These are phyloP conservation scores for Polygonum maritimum DNA, from an alignment of 148 eudicot species.

Conservation along the genomic window DNA sequence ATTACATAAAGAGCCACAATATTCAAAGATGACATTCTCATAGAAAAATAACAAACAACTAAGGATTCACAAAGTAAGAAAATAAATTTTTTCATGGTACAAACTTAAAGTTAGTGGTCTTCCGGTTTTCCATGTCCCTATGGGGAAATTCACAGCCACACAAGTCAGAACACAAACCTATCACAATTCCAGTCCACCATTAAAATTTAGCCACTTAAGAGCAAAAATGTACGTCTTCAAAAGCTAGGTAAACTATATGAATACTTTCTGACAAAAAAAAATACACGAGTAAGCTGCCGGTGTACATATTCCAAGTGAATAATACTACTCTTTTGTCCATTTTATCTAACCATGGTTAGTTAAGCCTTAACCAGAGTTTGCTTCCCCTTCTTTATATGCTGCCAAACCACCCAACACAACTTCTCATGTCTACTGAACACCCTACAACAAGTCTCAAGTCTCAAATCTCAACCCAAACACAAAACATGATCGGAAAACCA, in stretches of 20 bases:
- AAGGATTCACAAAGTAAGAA: neutral
- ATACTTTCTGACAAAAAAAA: neutral
- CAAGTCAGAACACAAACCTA: neutral
- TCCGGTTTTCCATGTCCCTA: neutral
- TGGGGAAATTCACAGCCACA: neutral
- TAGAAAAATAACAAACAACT: too few species aligned
- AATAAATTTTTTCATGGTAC: neutral
- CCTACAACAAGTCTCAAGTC: neutral
- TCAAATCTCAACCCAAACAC: neutral
- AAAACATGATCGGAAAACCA: neutral
- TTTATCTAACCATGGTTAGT: neutral
- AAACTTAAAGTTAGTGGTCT: neutral
- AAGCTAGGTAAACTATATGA: neutral
- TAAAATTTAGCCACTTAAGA: neutral
- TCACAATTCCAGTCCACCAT: neutral
- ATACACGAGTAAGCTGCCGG: too few species aligned
- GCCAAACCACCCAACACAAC: neutral
- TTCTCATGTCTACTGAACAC: neutral
- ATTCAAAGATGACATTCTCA: too few species aligned
- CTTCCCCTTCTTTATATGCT: neutral
- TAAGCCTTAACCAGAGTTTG: neutral
- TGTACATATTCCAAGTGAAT: neutral
- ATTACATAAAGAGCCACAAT: too few species aligned
- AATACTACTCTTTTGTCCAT: neutral
- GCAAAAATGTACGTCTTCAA: neutral